Evolutionary conservation across 257 asterid species (phyloP), one percentile per base, ranked within the genome.

Genomic region (Jacaranda copaia): DNA sequence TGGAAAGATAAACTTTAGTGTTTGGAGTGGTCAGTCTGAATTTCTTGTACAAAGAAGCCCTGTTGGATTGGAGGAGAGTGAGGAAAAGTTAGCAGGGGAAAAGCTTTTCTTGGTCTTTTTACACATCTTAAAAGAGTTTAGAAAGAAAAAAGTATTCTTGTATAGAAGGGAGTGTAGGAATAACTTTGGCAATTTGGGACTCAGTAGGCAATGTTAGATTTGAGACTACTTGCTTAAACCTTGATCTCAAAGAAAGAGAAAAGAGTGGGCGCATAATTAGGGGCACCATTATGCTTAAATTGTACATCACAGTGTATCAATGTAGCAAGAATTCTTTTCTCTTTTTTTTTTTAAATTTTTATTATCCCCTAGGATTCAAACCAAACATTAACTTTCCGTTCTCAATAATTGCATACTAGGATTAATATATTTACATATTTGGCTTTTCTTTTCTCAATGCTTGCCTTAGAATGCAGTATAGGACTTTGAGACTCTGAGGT

Each of bases 401-500:
- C 14, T 25, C 70, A 43, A 7, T 74, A 5, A 25, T 62, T 8
- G 16, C 9, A 45, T n/a, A 74, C 3, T 20, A 18, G 32, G 11
- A 72, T 58, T 48, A 52, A 4, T 5, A 63, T 42, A 43, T 65
- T 6, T 4, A 51, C 3, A 19, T 40, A 43, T 13, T 19, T 6
- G 63, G 51, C 9, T 35, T 36, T 53, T 40, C 13, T 11, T 46
- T 9, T 19, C 1, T 11, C 61, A 57, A 53, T 70, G 72, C 81
- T 81, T 76, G 84, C 71, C 81, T 81, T 77, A 39, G 72, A 72
- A 77, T 77, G 72, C 48, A 71, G 56, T 19, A 9, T 9, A 69
- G 1, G 73, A 60, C 25, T 40, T 68, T 45, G 67, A 55, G 68
- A 71, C 32, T 15, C 32, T 36, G 32, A 20, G 40, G 15, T n/a